Percentiles rank a stretch among this genome's conserved stretches.
phyloP scores from a whole-genome alignment of 371 early-diverging fungal genomes.

The Rhizopus sp. region DNA sequence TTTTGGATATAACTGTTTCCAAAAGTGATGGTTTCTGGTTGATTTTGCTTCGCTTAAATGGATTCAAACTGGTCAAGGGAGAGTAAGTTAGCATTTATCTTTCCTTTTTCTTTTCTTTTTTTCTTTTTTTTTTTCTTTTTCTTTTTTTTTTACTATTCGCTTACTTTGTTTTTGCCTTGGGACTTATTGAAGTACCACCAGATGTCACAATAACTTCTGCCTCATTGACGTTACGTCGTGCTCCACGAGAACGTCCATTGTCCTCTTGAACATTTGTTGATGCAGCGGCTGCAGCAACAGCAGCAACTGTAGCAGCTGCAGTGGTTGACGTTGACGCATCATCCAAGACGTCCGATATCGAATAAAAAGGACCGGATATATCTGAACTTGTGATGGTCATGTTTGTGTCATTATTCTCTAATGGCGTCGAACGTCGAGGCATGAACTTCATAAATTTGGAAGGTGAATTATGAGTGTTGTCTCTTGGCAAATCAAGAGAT shows the following conservation, averaged over 20 bases:
- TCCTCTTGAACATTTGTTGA: slow-evolving; percentile 14
- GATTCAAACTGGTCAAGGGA: slow-evolving; percentile 32
- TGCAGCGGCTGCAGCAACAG: slow-evolving; percentile 20
- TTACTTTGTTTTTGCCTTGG: slow-evolving; percentile 42
- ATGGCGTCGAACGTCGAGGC: slow-evolving; percentile 28
- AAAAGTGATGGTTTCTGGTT: slow-evolving; percentile 45
- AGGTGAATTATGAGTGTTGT: slow-evolving; percentile 15
- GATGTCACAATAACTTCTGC: slow-evolving; percentile 39
- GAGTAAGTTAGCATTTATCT: neutral
- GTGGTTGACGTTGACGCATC: slow-evolving; percentile 25
- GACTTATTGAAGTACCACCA: slow-evolving; percentile 40
- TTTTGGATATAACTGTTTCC: slow-evolving; percentile 51
- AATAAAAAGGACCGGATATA: slow-evolving; percentile 51
- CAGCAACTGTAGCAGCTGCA: slow-evolving; percentile 19
- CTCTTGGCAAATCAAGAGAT: slow-evolving; percentile 50
- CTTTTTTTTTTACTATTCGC: slow-evolving; percentile 25
- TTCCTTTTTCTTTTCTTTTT: no score
- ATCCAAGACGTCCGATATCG: slow-evolving; percentile 50
- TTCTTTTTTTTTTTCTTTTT: no score
- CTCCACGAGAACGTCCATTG: slow-evolving; percentile 26
- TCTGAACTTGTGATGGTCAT: slow-evolving; percentile 32
- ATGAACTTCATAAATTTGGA: slow-evolving; percentile 45
- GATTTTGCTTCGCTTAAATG: slow-evolving; percentile 33
- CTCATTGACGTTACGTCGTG: slow-evolving; percentile 44
- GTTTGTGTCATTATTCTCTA: neutral